Percentiles rank a stretch among this genome's conserved stretches.
phyloP scores from a whole-genome alignment of 257 asterid species.

The Solanum peruvianum region DNA sequence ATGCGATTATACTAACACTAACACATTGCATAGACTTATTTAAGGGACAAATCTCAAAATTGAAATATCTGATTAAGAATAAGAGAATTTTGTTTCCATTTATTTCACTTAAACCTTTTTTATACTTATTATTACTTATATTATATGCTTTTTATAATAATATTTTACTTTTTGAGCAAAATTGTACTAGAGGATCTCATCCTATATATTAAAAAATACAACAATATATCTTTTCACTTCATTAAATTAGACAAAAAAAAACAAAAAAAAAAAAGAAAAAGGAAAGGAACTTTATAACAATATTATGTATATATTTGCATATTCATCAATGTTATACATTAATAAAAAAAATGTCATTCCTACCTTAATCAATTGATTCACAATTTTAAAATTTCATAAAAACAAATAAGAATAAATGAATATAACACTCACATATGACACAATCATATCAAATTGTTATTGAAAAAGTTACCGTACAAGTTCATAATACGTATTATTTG shows the following conservation, averaged over 20 bases:
- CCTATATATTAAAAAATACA: neutral
- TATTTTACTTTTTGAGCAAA: neutral
- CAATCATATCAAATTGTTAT: neutral
- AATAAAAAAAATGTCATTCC: neutral
- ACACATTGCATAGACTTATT: neutral
- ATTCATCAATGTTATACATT: neutral
- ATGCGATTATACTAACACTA: too few species aligned
- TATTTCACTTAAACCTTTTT: neutral
- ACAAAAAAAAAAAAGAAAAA: neutral
- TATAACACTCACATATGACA: neutral
- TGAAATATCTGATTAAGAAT: neutral
- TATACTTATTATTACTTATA: neutral
- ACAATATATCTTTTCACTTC: neutral
- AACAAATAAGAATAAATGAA: neutral
- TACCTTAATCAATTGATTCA: neutral
- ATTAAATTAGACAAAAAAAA: neutral
- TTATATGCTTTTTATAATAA: neutral
- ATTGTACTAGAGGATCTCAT: neutral
- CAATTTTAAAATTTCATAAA: neutral
- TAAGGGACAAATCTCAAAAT: accelerated
- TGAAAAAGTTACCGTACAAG: neutral
- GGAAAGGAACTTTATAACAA: neutral
- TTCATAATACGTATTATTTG: neutral
- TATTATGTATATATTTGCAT: neutral
- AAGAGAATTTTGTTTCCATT: accelerated